A percentile compares a stretch with the other conserved stretches of the same genome.
These are phyloP conservation scores for Lenzites betulinus DNA, from an alignment of 768 basidiomycete genomes.

Conservation along the genomic window DNA sequence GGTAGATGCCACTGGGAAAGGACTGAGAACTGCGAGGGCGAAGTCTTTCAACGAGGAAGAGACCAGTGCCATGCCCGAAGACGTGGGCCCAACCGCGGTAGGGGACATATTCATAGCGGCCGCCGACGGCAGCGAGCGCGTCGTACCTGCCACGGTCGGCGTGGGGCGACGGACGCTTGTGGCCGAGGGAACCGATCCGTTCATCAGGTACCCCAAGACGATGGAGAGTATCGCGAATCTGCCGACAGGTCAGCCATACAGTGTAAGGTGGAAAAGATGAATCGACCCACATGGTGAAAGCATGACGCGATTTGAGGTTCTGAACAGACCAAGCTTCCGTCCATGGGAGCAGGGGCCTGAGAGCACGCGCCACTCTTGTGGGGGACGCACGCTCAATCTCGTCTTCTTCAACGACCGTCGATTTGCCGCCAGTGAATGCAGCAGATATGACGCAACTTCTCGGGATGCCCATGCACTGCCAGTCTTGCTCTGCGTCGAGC, in stretches of 20 bases:
- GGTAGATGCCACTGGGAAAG: constrained; percentile 22
- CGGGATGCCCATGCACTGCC: constrained; percentile 32
- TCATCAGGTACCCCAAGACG: constrained; percentile 57
- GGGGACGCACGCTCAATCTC: constrained; percentile 46
- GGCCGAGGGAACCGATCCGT: constrained; percentile 43
- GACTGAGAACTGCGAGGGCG: constrained; percentile 40
- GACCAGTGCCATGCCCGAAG: constrained; percentile 18
- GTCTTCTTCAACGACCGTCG: constrained; percentile 49
- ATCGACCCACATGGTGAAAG: constrained; percentile 66
- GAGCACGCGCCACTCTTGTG: constrained; percentile 43
- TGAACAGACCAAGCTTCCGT: constrained; percentile 40
- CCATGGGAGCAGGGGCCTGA: constrained; percentile 45
- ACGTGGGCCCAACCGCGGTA: constrained; percentile 13
- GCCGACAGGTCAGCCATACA: constrained; percentile 15
- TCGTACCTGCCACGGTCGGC: constrained; percentile 23
- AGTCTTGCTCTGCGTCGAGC: constrained; percentile 36
- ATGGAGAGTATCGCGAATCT: constrained; percentile 73
- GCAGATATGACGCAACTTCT: constrained; percentile 26
- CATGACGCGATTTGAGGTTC: constrained; percentile 46
- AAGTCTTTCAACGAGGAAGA: constrained; percentile 32
- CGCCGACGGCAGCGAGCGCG: constrained; percentile 34
- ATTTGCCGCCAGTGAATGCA: constrained; percentile 19
- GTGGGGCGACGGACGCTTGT: constrained; percentile 32
- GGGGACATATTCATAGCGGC: constrained; percentile 25
- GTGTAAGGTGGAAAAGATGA: neutral